A percentile compares a stretch with the other conserved stretches of the same genome.
Conservation (phyloP, 495 filamentous ascomycete genomes). For the Penicillium waksmanii region DNA sequence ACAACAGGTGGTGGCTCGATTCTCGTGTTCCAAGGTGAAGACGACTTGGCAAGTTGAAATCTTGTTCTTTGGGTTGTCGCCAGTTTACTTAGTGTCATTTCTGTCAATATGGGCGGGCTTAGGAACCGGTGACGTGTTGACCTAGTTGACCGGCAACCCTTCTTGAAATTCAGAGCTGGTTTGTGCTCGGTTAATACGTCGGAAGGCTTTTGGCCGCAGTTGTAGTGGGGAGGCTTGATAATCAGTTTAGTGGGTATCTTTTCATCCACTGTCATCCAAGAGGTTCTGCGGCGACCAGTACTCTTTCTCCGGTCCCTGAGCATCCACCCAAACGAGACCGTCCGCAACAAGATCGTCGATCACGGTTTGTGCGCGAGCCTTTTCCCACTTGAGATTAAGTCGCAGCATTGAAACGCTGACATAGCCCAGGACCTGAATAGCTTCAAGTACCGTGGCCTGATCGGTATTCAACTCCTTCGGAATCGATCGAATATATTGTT, state of each 20-base stretch:
- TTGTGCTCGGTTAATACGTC: neutral
- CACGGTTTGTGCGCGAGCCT: constrained; percentile 82
- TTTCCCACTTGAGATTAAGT: constrained; percentile 85
- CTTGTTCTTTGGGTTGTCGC: no score
- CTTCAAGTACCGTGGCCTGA: constrained; percentile 89
- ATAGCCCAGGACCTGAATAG: constrained; percentile 81
- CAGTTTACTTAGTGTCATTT: no score
- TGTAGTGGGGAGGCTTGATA: neutral
- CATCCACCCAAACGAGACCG: constrained; percentile 92
- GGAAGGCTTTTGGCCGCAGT: neutral
- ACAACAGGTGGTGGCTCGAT: no score
- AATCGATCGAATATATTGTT: constrained; percentile 87
- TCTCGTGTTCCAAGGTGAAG: no score
- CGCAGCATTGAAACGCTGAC: constrained; percentile 91
- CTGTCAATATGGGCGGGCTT: no score
- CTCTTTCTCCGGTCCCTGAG: constrained; percentile 82
- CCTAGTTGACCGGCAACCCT: no score
- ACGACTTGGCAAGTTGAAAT: no score
- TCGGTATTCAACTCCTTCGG: constrained; percentile 97
- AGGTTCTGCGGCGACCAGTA: constrained; percentile 84
- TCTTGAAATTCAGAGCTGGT: no score
- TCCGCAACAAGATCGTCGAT: constrained; percentile 90
- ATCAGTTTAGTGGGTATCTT: neutral
- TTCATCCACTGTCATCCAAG: constrained; percentile 46
- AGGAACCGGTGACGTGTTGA: no score